These are phyloP conservation scores for Erysimum cheiri DNA, from an alignment of 441 rosid genomes.

Conservation along the genomic window DNA sequence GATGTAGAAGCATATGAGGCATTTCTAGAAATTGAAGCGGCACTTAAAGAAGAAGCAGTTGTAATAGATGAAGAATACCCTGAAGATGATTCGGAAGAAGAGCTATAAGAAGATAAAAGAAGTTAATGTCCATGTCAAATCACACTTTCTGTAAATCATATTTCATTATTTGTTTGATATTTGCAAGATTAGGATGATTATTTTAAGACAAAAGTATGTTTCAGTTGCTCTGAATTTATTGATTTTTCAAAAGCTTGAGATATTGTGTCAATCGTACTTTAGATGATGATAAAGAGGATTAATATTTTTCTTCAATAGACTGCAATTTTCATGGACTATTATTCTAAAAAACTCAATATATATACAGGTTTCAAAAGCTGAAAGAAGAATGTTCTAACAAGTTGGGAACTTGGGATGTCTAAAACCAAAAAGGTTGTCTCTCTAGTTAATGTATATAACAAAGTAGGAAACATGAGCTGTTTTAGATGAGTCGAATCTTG, in stretches of 20 bases:
- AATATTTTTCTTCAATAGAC: not conserved
- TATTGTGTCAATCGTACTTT: not conserved
- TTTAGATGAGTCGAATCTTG: slow-evolving; percentile 49
- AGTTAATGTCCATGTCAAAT: not conserved
- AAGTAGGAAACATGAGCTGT: not conserved
- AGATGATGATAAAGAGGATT: not conserved
- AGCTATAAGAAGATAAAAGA: not conserved
- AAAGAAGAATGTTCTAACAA: slow-evolving; percentile 12
- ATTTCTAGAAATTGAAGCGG: not conserved
- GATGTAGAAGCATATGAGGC: not conserved
- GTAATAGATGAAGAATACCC: slow-evolving; percentile 38
- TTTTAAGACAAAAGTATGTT: not conserved
- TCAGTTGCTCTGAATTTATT: slow-evolving; percentile 14
- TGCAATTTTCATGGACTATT: not conserved
- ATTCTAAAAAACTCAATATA: not conserved
- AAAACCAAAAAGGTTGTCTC: slow-evolving; percentile 2
- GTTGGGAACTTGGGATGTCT: not conserved
- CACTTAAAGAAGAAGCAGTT: not conserved
- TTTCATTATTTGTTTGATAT: not conserved
- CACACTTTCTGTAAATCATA: not conserved
- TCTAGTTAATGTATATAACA: not conserved
- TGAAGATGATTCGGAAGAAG: slow-evolving; percentile 11
- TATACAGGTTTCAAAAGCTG: not conserved
- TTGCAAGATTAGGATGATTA: not conserved
- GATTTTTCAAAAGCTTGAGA: slow-evolving; percentile 2